Evolutionary conservation across 345 rosid species (phyloP).

Genomic region (Hypericum androsaemum): DNA sequence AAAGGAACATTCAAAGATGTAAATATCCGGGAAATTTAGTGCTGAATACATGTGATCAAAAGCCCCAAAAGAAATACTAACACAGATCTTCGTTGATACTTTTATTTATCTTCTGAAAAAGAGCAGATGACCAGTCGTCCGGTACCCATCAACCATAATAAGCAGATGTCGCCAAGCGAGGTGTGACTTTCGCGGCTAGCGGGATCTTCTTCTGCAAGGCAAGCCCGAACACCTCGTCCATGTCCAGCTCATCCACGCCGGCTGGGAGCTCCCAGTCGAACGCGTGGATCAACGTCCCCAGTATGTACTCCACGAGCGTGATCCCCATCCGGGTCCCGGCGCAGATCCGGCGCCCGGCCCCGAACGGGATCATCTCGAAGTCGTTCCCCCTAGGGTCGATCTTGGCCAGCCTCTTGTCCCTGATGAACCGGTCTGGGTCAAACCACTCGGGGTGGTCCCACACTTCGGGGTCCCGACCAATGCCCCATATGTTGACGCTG

Average conservation of each 20-base stretch:
- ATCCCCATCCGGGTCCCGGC: constrained; percentile 18
- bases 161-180: background rate
- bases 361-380: constrained; percentile 24
- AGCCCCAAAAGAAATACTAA: too few species aligned
- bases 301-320: constrained; percentile 15
- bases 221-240: constrained; percentile 22
- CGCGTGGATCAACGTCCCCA: constrained; percentile 15
- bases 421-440: constrained; percentile 16
- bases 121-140: too few species aligned
- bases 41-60: too few species aligned
- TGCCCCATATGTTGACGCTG: constrained; percentile 22
- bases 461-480: constrained; percentile 13
- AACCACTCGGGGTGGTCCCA: constrained; percentile 20
- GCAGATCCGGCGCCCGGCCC: constrained; percentile 25
- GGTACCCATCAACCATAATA: background rate
- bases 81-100: too few species aligned
- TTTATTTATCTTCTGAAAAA: too few species aligned
- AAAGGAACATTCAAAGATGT: too few species aligned
- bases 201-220: constrained; percentile 16
- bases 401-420: constrained; percentile 6
- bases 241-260: constrained; percentile 15
- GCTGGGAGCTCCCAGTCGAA: constrained; percentile 15
- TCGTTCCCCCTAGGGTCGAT: constrained; percentile 18
- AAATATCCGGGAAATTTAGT: too few species aligned
- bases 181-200: background rate